Percentiles rank a stretch among this genome's conserved stretches.
These are phyloP conservation scores for Sporothrix pseudoabietina DNA, from an alignment of 2,329 filamentous ascomycete species.

Conservation along the genomic window DNA sequence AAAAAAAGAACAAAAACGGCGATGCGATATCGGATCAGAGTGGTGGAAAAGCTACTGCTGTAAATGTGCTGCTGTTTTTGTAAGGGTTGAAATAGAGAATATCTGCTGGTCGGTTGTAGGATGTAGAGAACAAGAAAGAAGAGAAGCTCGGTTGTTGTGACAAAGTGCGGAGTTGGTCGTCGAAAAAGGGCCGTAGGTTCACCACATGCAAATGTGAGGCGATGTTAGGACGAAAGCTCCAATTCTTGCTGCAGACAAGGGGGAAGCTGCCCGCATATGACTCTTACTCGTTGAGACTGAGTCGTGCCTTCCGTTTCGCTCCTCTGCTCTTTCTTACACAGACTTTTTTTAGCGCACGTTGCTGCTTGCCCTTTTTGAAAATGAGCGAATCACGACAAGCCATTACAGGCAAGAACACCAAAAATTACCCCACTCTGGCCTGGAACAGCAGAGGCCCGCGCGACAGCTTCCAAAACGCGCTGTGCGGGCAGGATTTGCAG, in stretches of 20 bases:
- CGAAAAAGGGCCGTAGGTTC: neutral
- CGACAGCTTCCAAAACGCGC: neutral
- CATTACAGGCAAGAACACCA: neutral
- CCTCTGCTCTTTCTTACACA: neutral
- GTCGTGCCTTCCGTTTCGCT: neutral
- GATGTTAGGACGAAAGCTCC: constrained; percentile 18
- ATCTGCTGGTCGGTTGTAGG: neutral
- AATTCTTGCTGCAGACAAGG: neutral
- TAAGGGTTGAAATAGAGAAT: neutral
- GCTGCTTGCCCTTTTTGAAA: constrained; percentile 10
- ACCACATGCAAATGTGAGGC: constrained; percentile 22
- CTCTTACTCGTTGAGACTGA: neutral
- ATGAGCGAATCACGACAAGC: neutral
- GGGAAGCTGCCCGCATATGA: constrained; percentile 13
- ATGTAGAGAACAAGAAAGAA: neutral
- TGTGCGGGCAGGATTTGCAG: neutral
- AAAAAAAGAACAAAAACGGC: neutral
- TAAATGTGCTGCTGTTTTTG: neutral
- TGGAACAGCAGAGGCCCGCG: neutral
- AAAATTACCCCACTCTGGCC: constrained; percentile 4
- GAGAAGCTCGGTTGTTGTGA: neutral
- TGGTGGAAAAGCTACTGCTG: neutral
- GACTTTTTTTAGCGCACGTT: constrained; percentile 23
- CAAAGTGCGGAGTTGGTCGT: constrained; percentile 1
- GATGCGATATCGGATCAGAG: neutral